Conservation (phyloP, 2,329 filamentous ascomycete genomes). For the Monilinia polystroma region DNA sequence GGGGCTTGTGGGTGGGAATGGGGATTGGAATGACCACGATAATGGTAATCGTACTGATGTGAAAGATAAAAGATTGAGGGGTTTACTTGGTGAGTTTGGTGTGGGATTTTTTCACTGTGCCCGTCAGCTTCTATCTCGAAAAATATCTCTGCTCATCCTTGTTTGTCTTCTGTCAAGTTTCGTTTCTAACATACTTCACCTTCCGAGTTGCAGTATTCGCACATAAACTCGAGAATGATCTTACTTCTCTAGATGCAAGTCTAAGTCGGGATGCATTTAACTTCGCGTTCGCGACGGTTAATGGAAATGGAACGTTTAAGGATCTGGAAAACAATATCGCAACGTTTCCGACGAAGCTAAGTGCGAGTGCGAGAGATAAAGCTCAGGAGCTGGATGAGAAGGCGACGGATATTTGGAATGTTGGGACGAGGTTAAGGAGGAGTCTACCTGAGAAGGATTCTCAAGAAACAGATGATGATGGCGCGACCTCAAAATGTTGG, state of each 20-base stretch:
- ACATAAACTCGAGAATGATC: conserved; percentile 14
- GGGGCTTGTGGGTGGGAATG: neutral
- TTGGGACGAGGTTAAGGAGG: conserved; percentile 54
- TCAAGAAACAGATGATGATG: conserved; percentile 25
- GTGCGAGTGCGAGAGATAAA: conserved; percentile 29
- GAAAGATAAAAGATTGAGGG: conserved; percentile 10
- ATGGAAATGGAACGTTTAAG: neutral
- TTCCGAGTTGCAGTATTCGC: neutral
- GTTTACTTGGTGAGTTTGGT: conserved; percentile 8
- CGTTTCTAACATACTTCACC: neutral
- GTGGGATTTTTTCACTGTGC: neutral
- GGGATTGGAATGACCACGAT: neutral
- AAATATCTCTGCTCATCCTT: neutral
- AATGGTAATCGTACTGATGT: neutral
- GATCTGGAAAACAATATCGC: conserved; percentile 44
- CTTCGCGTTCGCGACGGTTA: neutral
- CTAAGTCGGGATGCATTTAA: neutral
- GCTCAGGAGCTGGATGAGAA: conserved; percentile 52
- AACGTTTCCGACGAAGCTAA: conserved; percentile 40
- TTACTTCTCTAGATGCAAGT: neutral
- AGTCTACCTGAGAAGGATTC: conserved; percentile 30
- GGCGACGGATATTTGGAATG: conserved; percentile 66
- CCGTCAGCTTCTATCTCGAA: neutral
- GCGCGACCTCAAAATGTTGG: neutral
- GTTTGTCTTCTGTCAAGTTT: neutral